Percentiles rank a stretch among this genome's conserved stretches.
Evolutionary conservation across 2,329 filamentous ascomycete species (phyloP).

Genomic region (Harringtonia aguacate): DNA sequence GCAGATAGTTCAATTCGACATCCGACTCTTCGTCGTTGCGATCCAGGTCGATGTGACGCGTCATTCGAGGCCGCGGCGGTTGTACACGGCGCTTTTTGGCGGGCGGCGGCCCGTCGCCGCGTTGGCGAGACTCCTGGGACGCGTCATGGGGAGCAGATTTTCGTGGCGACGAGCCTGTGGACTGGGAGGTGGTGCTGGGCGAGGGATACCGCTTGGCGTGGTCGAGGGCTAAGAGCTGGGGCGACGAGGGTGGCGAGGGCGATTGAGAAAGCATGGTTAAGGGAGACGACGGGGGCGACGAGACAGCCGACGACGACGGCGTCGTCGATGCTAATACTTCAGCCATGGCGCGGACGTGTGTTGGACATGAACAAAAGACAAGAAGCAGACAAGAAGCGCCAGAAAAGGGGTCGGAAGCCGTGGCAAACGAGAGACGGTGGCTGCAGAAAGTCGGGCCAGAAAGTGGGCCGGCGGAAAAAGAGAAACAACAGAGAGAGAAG

Average conservation of each 20-base stretch:
- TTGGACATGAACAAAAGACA: background rate
- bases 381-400: background rate
- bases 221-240: conserved; percentile 22
- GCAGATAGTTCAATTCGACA: conserved; percentile 58
- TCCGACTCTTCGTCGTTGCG: conserved; percentile 38
- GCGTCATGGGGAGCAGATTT: conserved; percentile 29
- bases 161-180: conserved; percentile 40
- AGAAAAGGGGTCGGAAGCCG: background rate
- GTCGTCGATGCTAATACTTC: conserved; percentile 7
- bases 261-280: conserved; percentile 43
- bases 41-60: conserved; percentile 68
- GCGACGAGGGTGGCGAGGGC: conserved; percentile 39
- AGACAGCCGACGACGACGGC: conserved; percentile 1
- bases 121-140: conserved; percentile 19
- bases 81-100: conserved; percentile 62
- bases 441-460: too few species aligned
- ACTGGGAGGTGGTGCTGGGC: conserved; percentile 35
- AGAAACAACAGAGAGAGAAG: background rate
- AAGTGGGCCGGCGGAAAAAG: too few species aligned
- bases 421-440: too few species aligned
- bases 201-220: conserved; percentile 39
- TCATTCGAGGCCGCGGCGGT: conserved; percentile 50
- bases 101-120: conserved; percentile 52
- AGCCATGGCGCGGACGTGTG: conserved; percentile 1
- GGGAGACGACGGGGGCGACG: conserved; percentile 35